Evolutionary conservation across 768 basidiomycete genomes (phyloP), one percentile per base, ranked within the genome.

Genomic region (Lactarius hatsudake): DNA sequence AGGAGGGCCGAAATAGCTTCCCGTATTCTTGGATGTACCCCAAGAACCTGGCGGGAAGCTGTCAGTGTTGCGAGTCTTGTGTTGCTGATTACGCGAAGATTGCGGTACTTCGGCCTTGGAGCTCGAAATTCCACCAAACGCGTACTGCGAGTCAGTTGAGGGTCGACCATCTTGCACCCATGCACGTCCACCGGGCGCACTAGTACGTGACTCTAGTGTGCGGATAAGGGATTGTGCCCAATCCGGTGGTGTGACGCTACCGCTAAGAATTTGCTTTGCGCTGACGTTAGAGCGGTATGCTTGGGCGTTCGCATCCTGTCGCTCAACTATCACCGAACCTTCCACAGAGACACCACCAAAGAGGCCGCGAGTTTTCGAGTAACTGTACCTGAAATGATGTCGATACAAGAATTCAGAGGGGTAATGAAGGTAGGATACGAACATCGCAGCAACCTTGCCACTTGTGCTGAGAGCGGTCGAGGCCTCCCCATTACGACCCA

Each of bases 401-500:
- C 61, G 23, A 48, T 54, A 59, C 43, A 54, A 48, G 48, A 32
- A 40, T 56, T 40, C 26, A 40, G 53, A 38, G 40, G 23, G 32
- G 36, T 17, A 17, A n/a, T 23, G 34, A 62, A 59, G 15, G 28
- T 56, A 61, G 20, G 38, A 10, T 10, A 69, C 80, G 69, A 72
- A 94, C 94, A 98, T 97, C 42, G 95, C 94, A 6, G 96, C 93
- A 5, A 97, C 79, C 74, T 88, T 92, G 56, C 96, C 96, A 59
- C 86, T 90, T 1, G 91, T 83, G 73, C 87, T 97, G 55, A 98
- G 70, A 0, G 93, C 81, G 20, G 94, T 95, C 3, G 82, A 82
- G 4, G 94, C 96, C 79, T 98, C 96, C n/a, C 91, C 93, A 73
- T 94, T 98, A 34, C 96, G 87, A 26, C 96, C 96, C 0, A 98